Conservation (phyloP, 2,329 filamentous ascomycete genomes). For the Colletotrichum sp. region DNA sequence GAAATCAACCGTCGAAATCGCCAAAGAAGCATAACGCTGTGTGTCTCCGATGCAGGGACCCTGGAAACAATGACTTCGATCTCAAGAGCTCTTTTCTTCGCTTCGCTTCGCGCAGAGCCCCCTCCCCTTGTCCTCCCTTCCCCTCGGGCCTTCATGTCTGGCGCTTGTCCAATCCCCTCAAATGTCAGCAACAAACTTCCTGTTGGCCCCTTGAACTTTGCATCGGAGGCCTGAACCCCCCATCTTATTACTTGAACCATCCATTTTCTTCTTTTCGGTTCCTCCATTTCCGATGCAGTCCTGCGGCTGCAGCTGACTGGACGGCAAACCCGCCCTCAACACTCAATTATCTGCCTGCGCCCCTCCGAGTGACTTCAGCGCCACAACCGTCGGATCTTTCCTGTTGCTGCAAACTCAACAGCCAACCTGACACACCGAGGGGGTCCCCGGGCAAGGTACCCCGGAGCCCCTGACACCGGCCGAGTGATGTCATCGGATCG, state of each 20-base stretch:
- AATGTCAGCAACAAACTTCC: neutral
- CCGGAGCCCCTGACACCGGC: conserved; percentile 2
- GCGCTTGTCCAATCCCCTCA: neutral
- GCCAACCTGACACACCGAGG: conserved; percentile 13
- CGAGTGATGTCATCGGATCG: conserved; percentile 22
- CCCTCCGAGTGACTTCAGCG: neutral
- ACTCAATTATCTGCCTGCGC: neutral
- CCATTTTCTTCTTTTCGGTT: neutral
- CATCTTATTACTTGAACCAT: neutral
- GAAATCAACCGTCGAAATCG: neutral
- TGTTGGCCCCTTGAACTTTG: neutral
- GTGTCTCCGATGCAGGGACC: conserved; percentile 12
- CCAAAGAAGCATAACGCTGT: neutral
- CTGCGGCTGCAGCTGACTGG: neutral
- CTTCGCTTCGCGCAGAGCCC: neutral
- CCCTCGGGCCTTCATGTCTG: neutral
- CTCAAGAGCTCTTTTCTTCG: neutral
- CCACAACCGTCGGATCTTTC: conserved; percentile 8
- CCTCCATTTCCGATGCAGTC: neutral
- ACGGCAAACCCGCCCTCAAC: neutral
- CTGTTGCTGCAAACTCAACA: neutral
- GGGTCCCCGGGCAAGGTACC: conserved; percentile 1
- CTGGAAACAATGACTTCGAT: neutral
- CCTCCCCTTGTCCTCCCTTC: neutral
- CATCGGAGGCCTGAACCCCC: neutral